Evolutionary conservation across 805 yeast genomes (phyloP).

Genomic region (Sungouiozyma intestinalis): DNA sequence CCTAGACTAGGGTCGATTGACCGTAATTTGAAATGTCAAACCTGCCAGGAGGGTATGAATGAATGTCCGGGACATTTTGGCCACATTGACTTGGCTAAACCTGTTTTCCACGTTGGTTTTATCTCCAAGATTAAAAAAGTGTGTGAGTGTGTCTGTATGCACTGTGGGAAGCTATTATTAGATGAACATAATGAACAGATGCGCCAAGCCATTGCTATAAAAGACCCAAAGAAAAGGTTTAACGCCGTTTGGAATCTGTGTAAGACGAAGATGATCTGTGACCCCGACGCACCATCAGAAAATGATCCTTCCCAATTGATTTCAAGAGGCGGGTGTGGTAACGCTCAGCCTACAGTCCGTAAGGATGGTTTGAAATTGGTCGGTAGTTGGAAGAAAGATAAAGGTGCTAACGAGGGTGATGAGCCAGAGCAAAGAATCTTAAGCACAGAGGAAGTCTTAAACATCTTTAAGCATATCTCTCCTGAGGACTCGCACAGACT

Average conservation of each 20-base stretch:
- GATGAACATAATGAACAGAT: slow-evolving; percentile 65
- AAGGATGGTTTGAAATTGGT: slow-evolving; percentile 91
- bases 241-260: slow-evolving; percentile 94
- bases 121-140: slow-evolving; percentile 88
- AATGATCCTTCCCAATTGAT: slow-evolving; percentile 43
- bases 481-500: slow-evolving; percentile 69
- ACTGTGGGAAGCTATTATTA: slow-evolving; percentile 87
- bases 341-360: slow-evolving; percentile 89
- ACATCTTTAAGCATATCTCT: slow-evolving; percentile 84
- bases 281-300: slow-evolving; percentile 65
- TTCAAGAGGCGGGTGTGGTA: slow-evolving; percentile 97
- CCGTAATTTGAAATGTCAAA: slow-evolving; percentile 94
- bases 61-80: slow-evolving; percentile 99
- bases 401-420: slow-evolving; percentile 63
- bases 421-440: slow-evolving; percentile 88
- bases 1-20: slow-evolving; percentile 96
- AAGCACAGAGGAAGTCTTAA: slow-evolving; percentile 79
- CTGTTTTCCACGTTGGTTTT: slow-evolving; percentile 96
- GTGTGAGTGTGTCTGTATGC: slow-evolving; percentile 96
- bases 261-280: slow-evolving; percentile 90
- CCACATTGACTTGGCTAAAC: slow-evolving; percentile 95
- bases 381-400: slow-evolving; percentile 97
- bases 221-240: slow-evolving; percentile 92
- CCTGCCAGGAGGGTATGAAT: slow-evolving; percentile 98
- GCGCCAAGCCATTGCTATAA: slow-evolving; percentile 79